phyloP scores from a whole-genome alignment of 768 basidiomycete genomes.

The Crucibulum laeve region DNA sequence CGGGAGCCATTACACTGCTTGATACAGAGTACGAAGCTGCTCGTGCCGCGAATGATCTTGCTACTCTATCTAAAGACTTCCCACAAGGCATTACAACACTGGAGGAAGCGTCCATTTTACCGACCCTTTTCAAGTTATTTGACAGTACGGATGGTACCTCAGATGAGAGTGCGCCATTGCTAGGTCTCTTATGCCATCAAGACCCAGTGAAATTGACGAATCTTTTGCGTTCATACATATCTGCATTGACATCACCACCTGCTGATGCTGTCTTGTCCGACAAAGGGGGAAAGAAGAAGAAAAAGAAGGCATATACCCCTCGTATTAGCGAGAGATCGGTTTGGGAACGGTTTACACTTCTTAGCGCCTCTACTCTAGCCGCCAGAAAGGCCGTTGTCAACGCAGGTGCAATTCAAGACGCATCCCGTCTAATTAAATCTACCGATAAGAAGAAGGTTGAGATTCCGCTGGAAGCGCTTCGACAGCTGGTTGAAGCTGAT shows the following conservation, averaged over 20 bases:
- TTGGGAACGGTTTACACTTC: conserved; percentile 6
- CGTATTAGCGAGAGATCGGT: conserved; percentile 5
- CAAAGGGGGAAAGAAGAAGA: conserved; percentile 11
- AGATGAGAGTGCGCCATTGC: conserved; percentile 4
- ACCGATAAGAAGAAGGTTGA: background rate
- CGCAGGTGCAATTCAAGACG: conserved; percentile 7
- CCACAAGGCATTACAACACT: conserved; percentile 7
- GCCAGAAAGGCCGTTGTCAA: conserved; percentile 10
- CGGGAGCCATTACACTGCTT: conserved; percentile 1
- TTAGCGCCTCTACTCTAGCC: conserved; percentile 6
- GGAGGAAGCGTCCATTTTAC: conserved; percentile 2
- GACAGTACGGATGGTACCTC: conserved; percentile 7
- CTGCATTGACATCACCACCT: conserved; percentile 4
- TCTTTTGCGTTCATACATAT: conserved; percentile 7
- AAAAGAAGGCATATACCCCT: conserved; percentile 13
- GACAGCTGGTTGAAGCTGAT: conserved; percentile 1
- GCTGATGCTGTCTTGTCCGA: background rate
- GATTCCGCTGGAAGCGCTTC: conserved; percentile 4
- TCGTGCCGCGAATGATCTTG: conserved; percentile 1
- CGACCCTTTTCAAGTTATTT: conserved; percentile 9
- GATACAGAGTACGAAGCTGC: conserved; percentile 6
- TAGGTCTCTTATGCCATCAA: conserved; percentile 8
- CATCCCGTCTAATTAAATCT: background rate
- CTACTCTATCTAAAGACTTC: conserved; percentile 8
- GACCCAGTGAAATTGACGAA: conserved; percentile 4